Evolutionary conservation across 2,329 filamentous ascomycete species (phyloP).

Genomic region (Venturia carpophila): DNA sequence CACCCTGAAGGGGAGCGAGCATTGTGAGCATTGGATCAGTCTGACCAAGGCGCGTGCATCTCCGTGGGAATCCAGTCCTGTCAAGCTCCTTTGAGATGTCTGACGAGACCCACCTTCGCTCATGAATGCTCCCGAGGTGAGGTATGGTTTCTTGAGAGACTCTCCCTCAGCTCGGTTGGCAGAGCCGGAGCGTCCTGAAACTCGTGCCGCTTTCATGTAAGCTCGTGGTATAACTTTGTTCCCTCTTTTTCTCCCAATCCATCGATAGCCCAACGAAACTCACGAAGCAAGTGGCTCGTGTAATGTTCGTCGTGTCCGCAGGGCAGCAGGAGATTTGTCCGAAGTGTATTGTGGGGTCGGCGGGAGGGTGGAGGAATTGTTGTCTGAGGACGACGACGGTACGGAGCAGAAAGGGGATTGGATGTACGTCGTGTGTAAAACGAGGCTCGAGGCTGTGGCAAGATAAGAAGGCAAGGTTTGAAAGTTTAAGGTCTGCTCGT

Average conservation of each 20-base stretch:
- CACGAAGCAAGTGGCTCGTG: background rate
- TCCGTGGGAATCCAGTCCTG: slow-evolving; percentile 41
- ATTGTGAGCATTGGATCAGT: slow-evolving; percentile 69
- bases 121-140: slow-evolving; percentile 35
- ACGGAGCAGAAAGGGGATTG: background rate
- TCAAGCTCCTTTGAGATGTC: slow-evolving; percentile 26
- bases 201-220: slow-evolving; percentile 33
- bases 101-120: slow-evolving; percentile 30
- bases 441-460: background rate
- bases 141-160: slow-evolving; percentile 25
- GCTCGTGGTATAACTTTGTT: background rate
- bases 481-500: background rate
- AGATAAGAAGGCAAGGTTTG: background rate
- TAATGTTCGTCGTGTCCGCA: background rate
- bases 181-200: slow-evolving; percentile 29
- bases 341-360: background rate
- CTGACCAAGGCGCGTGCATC: slow-evolving; percentile 60
- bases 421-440: background rate
- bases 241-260: slow-evolving; percentile 12
- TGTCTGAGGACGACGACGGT: no score
- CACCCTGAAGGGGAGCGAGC: slow-evolving; percentile 57
- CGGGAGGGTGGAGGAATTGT: background rate
- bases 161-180: slow-evolving; percentile 26
- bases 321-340: background rate
- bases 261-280: background rate